These are phyloP conservation scores for Chlorella sp. DNA, from an alignment of 139 green algal species.

Conservation along the genomic window DNA sequence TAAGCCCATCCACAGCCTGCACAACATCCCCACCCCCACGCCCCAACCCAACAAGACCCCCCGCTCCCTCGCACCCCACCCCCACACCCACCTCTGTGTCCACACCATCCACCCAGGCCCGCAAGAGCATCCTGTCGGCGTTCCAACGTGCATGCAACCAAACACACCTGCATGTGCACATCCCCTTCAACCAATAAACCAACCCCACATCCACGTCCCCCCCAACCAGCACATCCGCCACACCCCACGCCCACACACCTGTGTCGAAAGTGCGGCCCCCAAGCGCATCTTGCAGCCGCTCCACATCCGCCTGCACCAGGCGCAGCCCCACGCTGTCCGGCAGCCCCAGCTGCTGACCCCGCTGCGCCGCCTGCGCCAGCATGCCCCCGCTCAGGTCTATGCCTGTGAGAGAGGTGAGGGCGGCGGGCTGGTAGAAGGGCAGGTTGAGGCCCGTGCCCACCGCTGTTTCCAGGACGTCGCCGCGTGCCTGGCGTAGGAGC, in stretches of 20 bases:
- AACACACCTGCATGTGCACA: no score
- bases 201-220: no score
- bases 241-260: neutral
- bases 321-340: neutral
- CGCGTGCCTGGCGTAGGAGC: conserved; percentile 50
- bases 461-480: conserved; percentile 73
- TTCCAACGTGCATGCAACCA: no score
- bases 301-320: conserved; percentile 18
- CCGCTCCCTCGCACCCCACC: no score
- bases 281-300: conserved; percentile 4
- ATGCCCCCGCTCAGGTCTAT: conserved; percentile 71
- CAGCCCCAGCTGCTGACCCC: neutral
- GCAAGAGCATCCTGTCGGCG: no score
- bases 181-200: no score
- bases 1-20: no score
- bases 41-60: no score
- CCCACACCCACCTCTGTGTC: no score
- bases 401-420: conserved; percentile 52
- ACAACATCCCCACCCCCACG: no score
- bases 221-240: no score
- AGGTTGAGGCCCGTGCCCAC: conserved; percentile 83
- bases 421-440: conserved; percentile 54
- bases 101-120: no score
- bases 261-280: conserved; percentile 4
- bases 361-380: conserved; percentile 53